A percentile compares a stretch with the other conserved stretches of the same genome.
Evolutionary conservation across 208 protist species (phyloP).

Genomic region (Trypanosoma theileri): DNA sequence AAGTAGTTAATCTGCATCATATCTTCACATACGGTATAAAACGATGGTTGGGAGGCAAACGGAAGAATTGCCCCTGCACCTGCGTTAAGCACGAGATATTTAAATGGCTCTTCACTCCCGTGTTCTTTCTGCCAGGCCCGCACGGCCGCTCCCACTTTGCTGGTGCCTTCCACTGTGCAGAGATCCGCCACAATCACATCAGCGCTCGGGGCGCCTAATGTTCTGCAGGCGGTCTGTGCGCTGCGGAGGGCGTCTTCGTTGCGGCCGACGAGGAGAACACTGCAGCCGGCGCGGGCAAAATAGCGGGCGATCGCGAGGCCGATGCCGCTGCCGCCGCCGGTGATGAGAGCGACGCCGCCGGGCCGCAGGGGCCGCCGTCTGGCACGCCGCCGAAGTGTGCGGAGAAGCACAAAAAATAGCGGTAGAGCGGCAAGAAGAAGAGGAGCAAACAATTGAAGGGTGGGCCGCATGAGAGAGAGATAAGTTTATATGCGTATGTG

Average conservation of each 20-base stretch:
- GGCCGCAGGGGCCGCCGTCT: slow-evolving; percentile 26
- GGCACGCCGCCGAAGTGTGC: slow-evolving; percentile 27
- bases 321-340: slow-evolving; percentile 69
- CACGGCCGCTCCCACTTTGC: slow-evolving; percentile 31
- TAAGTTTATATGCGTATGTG: no score
- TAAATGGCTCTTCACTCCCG: slow-evolving; percentile 25
- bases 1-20: slow-evolving; percentile 91
- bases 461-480: no score
- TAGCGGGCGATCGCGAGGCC: slow-evolving; percentile 67
- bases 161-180: slow-evolving; percentile 39
- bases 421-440: slow-evolving; percentile 4
- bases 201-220: slow-evolving; percentile 46
- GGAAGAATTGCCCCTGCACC: slow-evolving; percentile 72
- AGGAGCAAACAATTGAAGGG: no score
- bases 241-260: slow-evolving; percentile 40
- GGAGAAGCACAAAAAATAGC: slow-evolving; percentile 29
- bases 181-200: slow-evolving; percentile 69
- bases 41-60: slow-evolving; percentile 52
- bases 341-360: slow-evolving; percentile 71
- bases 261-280: slow-evolving; percentile 76
- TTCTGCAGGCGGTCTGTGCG: slow-evolving; percentile 39
- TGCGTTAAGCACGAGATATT: slow-evolving; percentile 84
- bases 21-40: slow-evolving; percentile 52
- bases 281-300: slow-evolving; percentile 51
- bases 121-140: background rate